phyloP scores from a whole-genome alignment of 2,329 filamentous ascomycete genomes.

The Fusarium sp. region DNA sequence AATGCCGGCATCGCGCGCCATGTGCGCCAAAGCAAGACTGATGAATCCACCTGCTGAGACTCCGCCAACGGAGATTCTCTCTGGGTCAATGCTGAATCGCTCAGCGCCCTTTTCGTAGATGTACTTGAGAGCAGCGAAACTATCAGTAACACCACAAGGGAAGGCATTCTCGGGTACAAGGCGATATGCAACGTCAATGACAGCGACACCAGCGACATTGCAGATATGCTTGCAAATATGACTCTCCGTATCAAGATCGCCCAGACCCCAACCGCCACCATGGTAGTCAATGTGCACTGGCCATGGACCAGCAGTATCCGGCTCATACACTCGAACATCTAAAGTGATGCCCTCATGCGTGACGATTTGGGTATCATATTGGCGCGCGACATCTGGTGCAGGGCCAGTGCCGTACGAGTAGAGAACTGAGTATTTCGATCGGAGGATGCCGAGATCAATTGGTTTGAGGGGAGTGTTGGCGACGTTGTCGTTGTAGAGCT shows the following conservation, averaged over 20 bases:
- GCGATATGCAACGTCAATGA: slow-evolving; percentile 54
- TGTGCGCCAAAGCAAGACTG: slow-evolving; percentile 6
- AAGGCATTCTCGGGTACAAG: slow-evolving; percentile 9
- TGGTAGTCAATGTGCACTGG: slow-evolving; percentile 63
- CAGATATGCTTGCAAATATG: slow-evolving; percentile 62
- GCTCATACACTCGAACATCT: slow-evolving; percentile 4
- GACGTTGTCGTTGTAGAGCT: slow-evolving; percentile 61
- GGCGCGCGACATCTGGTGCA: slow-evolving; percentile 54
- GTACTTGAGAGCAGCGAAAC: slow-evolving; percentile 13
- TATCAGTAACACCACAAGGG: slow-evolving; percentile 7
- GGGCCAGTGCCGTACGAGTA: slow-evolving; percentile 59
- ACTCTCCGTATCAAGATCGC: slow-evolving; percentile 62
- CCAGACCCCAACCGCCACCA: slow-evolving; percentile 63
- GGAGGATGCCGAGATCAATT: slow-evolving; percentile 54
- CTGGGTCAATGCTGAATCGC: not conserved
- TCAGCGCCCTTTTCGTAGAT: slow-evolving; percentile 6
- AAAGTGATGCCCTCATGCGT: not conserved
- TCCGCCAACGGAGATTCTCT: not conserved
- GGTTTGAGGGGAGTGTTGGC: slow-evolving; percentile 55
- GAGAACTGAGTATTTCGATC: slow-evolving; percentile 57
- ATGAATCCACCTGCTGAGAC: slow-evolving; percentile 16
- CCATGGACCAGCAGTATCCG: slow-evolving; percentile 52
- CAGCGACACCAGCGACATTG: slow-evolving; percentile 56
- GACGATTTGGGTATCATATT: slow-evolving; percentile 51
- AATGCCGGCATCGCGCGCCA: slow-evolving; percentile 4